Conservation (phyloP, 1,284 basidiomycete species). For the Cerioporus squamosus region DNA sequence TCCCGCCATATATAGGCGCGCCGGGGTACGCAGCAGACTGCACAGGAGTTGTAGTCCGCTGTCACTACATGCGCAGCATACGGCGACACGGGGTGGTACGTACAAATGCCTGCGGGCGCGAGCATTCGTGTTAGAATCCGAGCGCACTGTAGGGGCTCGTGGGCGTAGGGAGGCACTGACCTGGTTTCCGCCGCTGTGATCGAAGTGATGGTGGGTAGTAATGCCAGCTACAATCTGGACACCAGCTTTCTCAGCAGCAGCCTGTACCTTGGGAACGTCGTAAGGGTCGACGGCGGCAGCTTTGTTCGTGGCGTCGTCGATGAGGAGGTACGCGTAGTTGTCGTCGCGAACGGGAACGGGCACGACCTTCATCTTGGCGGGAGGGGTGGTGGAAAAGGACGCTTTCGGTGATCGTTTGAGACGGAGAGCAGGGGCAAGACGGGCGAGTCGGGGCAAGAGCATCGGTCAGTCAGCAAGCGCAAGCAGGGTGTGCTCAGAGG, state of each 20-base stretch:
- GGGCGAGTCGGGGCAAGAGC: slow-evolving; percentile 8
- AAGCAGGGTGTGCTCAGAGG: not conserved
- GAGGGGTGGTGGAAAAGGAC: slow-evolving; percentile 30
- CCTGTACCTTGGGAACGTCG: slow-evolving; percentile 77
- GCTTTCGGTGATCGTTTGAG: slow-evolving; percentile 4
- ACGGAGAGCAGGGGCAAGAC: slow-evolving; percentile 1
- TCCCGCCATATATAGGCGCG: slow-evolving; percentile 86
- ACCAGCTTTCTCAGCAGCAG: slow-evolving; percentile 66
- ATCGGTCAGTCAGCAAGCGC: slow-evolving; percentile 3
- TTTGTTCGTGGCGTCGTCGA: slow-evolving; percentile 71
- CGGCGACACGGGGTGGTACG: slow-evolving; percentile 31
- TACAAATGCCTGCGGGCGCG: slow-evolving; percentile 54
- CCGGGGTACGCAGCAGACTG: slow-evolving; percentile 68
- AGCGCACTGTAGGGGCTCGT: not conserved
- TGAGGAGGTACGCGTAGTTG: slow-evolving; percentile 89
- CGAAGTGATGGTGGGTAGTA: slow-evolving; percentile 89
- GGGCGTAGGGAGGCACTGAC: slow-evolving; percentile 41
- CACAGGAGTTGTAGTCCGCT: not conserved
- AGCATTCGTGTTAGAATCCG: not conserved
- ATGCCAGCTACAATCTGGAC: slow-evolving; percentile 78
- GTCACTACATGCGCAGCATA: not conserved
- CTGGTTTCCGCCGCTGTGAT: slow-evolving; percentile 89
- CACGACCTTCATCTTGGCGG: slow-evolving; percentile 66
- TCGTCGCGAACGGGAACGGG: slow-evolving; percentile 81
- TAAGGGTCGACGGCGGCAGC: slow-evolving; percentile 86